Base-by-base conservation (phyloP, 768 basidiomycete species). In the Termitomyces titanicus region DNA sequence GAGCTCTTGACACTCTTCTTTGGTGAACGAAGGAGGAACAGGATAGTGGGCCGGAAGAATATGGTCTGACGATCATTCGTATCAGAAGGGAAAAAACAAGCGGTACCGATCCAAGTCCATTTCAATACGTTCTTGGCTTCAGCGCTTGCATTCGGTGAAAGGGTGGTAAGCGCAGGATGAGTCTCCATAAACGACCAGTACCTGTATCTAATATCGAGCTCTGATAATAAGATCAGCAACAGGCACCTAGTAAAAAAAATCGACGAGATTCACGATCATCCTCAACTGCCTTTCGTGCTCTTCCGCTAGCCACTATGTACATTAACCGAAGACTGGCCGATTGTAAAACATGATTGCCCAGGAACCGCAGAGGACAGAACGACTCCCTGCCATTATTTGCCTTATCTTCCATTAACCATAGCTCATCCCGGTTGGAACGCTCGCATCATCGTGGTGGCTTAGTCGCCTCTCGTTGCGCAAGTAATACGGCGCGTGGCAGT, bases 151-250 rank as follows among this genome's bases (percentile, higher is more conserved):
- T 74, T 77, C 7, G 70, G 62, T 7, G 85, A 79, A 25, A 92
- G 73, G 0, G 77, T 64, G 8, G 76, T 72, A 66, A 93, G 91
- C 0, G 87, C 88, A 0, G 91, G 91, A 61, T 92, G 89, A 33
- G 79, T 71, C 67, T 91, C 87, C 70, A 93, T 79, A 64, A 85
- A 93, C 6, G 82, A 73, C 92, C 92, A 93, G 64, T 91, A 93
- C 52, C 86, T 76, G 61, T 87, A 89, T 64, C 90, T 88, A 63
- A 84, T 77, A 53, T 92, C 88, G 20, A 89, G 72, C 44, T 81
- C 91, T 92, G 58, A 15, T 47, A 60, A 9, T 15, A 1, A 37
- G n/a, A n/a, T 42, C 15, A 39, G 42, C 37, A 53, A 40, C 10
- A 37, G 47, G 7, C 7, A 38, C n/a, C 5, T 25, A 8, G 34